Percentiles rank a stretch among this genome's conserved stretches.
Evolutionary conservation across 2,329 filamentous ascomycete genomes (phyloP).

Genomic region (Hypoxylon rubiginosum): DNA sequence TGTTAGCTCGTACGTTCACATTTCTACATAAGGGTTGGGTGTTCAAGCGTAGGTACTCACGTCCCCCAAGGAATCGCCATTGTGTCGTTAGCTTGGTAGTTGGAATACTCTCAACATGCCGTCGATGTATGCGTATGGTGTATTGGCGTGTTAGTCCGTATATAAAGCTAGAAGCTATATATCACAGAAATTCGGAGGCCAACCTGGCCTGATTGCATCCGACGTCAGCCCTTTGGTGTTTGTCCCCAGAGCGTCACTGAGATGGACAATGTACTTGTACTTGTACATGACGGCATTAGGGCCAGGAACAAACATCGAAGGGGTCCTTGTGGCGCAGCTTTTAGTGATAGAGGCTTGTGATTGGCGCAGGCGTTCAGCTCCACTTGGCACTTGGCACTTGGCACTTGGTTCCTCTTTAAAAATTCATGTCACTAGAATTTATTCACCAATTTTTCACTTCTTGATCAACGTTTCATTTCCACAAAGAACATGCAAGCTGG

Average conservation of each 20-base stretch:
- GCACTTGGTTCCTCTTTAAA: constrained; percentile 1
- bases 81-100: constrained; percentile 25
- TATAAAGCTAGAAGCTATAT: constrained; percentile 4
- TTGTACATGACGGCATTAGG: constrained; percentile 24
- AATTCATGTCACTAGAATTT: neutral
- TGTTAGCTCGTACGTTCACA: constrained; percentile 29
- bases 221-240: constrained; percentile 1
- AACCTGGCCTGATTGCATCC: constrained; percentile 24
- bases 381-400: too few relatives aligned
- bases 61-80: constrained; percentile 63
- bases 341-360: neutral
- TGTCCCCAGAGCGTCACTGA: constrained; percentile 9
- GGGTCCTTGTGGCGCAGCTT: neutral
- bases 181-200: constrained; percentile 15
- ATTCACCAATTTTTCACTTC: neutral
- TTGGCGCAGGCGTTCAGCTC: neutral
- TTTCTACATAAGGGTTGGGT: neutral
- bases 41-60: constrained; percentile 56
- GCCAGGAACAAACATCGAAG: neutral
- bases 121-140: constrained; percentile 21
- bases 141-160: neutral
- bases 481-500: neutral
- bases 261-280: constrained; percentile 16
- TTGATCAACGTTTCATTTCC: neutral
- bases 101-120: constrained; percentile 22